Evolutionary conservation across 1,284 basidiomycete species (phyloP), one percentile per base, ranked within the genome.

Genomic region (Vanrija pseudolonga): DNA sequence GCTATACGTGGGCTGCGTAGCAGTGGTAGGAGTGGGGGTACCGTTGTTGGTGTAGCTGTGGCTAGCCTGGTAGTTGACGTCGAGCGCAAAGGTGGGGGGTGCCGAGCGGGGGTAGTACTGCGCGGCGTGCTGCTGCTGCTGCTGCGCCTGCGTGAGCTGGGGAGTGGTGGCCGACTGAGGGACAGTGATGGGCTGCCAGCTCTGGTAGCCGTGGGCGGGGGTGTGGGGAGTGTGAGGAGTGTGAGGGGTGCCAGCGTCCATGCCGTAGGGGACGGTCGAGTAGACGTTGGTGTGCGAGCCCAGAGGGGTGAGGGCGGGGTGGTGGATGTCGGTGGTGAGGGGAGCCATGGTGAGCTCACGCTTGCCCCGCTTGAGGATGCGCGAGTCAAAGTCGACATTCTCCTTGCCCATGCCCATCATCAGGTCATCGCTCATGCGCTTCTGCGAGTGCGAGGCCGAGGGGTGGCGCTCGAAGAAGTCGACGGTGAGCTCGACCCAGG

Each of bases 391-490:
- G 54, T 53, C 54, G 26, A 56, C 22, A 40, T 60, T 60, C 55
- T 60, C 58, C 58, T 60, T 60, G 58, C 53, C 47, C 42, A 45
- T 43, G 39, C 20, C 20, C 23, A 41, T 36, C 22, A 56, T 26
- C 22, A 45, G 23, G 22, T 53, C 47, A 47, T 23, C 23, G 32
- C 32, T 32, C 32, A 32, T 32, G 46, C 58, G 58, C 55, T 60
- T 60, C 12, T 55, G 48, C 3, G 53, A 26, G 44, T 49, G 12
- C 8, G 51, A 3, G 23, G 54, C 15, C 3, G 48, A 39, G 47
- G 71, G 67, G 42, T 67, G 66, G 56, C 68, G 65, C 56, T 67
- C 64, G 37, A 43, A 56, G 41, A 56, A 50, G 51, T 55, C 52
- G 18, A 55, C 45, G 17, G 50, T 41, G 47, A 57, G 28, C 52